phyloP scores from a whole-genome alignment of 805 yeast genomes.

The Suhomyces tanzawaensis region DNA sequence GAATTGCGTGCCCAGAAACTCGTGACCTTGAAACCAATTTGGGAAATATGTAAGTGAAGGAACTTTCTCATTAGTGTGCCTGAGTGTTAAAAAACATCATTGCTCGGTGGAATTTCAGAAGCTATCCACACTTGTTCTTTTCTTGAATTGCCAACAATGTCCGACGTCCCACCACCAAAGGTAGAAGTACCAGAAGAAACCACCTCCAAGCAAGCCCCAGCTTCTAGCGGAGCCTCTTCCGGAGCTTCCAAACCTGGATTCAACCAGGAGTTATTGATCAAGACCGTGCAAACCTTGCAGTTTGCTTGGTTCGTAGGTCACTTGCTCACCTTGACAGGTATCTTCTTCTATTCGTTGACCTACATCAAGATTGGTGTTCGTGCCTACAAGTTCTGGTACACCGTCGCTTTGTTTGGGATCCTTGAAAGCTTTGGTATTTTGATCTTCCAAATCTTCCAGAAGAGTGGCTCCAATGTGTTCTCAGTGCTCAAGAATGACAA shows the following conservation, averaged over 20 bases:
- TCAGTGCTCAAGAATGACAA: slow-evolving; percentile 53
- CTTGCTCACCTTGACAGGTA: slow-evolving; percentile 31
- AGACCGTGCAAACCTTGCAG: slow-evolving; percentile 45
- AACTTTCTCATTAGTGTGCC: neutral
- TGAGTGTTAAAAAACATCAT: neutral
- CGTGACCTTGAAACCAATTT: too few relatives aligned
- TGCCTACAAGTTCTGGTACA: slow-evolving; percentile 46
- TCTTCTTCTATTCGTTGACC: slow-evolving; percentile 31
- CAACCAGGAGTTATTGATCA: slow-evolving; percentile 15
- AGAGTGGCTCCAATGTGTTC: slow-evolving; percentile 23
- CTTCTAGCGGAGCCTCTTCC: neutral
- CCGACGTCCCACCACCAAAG: slow-evolving; percentile 2
- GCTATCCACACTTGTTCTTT: neutral
- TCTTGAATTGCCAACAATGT: neutral
- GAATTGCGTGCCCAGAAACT: neutral
- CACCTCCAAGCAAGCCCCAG: neutral
- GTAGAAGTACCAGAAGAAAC: neutral
- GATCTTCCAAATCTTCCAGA: slow-evolving; percentile 51
- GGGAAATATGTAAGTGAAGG: neutral
- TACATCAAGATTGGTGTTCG: slow-evolving; percentile 28
- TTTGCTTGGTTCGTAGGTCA: slow-evolving; percentile 72
- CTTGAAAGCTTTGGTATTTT: slow-evolving; percentile 75
- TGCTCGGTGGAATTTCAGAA: neutral
- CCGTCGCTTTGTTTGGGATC: slow-evolving; percentile 59
- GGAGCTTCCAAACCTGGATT: slow-evolving; percentile 2